A percentile compares a stretch with the other conserved stretches of the same genome.
Evolutionary conservation across 805 yeast genomes (phyloP).

Genomic region (Candida oleophila): DNA sequence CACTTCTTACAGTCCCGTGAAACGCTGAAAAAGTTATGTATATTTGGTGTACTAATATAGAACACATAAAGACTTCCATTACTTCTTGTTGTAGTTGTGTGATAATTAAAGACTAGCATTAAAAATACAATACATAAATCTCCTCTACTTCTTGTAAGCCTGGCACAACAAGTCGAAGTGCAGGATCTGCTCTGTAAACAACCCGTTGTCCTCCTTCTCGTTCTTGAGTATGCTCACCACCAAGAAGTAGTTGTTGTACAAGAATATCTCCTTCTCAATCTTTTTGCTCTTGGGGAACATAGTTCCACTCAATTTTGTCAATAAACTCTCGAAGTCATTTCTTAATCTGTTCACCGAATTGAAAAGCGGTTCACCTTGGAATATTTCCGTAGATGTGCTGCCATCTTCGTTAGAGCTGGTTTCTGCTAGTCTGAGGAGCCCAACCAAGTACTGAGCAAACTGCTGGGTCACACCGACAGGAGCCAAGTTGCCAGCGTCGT

Average conservation of each 20-base stretch:
- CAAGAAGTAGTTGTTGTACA: constrained; percentile 70
- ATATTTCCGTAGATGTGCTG: constrained; percentile 18
- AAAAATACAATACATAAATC: no score
- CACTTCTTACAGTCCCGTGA: no score
- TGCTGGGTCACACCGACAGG: constrained; percentile 70
- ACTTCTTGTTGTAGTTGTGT: no score
- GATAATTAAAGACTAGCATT: no score
- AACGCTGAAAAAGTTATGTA: no score
- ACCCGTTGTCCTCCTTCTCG: constrained; percentile 27
- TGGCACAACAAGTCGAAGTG: constrained; percentile 41
- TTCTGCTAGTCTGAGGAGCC: constrained; percentile 56
- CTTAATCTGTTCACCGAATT: constrained; percentile 67
- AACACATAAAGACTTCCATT: no score
- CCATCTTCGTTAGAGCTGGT: constrained; percentile 16
- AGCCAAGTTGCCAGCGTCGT: constrained; percentile 28
- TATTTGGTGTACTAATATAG: no score
- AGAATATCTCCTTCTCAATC: constrained; percentile 61
- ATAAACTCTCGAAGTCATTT: constrained; percentile 74
- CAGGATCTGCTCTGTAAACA: constrained; percentile 34
- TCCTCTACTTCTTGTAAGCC: constrained; percentile 27
- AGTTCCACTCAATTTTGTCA: constrained; percentile 65
- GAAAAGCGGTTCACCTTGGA: constrained; percentile 67
- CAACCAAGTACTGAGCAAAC: constrained; percentile 70
- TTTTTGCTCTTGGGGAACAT: constrained; percentile 34
- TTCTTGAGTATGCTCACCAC: constrained; percentile 54